Evolutionary conservation across 768 basidiomycete species (phyloP).

Genomic region (Termitomyces sp.): DNA sequence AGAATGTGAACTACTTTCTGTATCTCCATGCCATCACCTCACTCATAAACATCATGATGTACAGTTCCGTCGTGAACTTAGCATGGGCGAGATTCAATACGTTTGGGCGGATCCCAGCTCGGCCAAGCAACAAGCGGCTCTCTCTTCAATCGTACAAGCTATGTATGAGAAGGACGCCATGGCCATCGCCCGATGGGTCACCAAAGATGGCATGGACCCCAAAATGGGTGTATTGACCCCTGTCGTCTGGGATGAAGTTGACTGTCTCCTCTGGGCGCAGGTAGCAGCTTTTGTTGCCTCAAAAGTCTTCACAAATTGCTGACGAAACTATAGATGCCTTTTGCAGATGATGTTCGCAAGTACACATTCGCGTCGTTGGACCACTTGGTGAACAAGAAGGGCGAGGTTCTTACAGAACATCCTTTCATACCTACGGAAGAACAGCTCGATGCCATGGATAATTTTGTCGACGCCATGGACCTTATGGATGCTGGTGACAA

Average conservation of each 20-base stretch:
- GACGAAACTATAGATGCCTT: conserved; percentile 66
- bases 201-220: conserved; percentile 67
- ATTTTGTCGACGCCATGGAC: conserved; percentile 87
- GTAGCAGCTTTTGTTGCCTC: conserved; percentile 31
- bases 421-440: conserved; percentile 78
- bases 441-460: conserved; percentile 79
- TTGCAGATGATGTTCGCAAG: conserved; percentile 89
- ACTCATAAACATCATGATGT: background rate
- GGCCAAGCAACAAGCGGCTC: conserved; percentile 71
- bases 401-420: conserved; percentile 70
- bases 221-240: conserved; percentile 83
- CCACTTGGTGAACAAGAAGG: conserved; percentile 68
- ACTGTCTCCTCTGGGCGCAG: conserved; percentile 82
- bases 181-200: conserved; percentile 85
- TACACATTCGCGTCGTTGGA: conserved; percentile 84
- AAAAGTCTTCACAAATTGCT: background rate
- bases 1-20: conserved; percentile 46
- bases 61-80: conserved; percentile 78
- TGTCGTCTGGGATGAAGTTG: conserved; percentile 56
- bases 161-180: conserved; percentile 64
- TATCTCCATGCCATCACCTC: background rate
- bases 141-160: conserved; percentile 84
- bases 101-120: conserved; percentile 72
- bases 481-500: conserved; percentile 73
- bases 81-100: conserved; percentile 84